Evolutionary conservation across 176 grass and related monocot species (phyloP).

Genomic region (Urochloa ruziziensis): DNA sequence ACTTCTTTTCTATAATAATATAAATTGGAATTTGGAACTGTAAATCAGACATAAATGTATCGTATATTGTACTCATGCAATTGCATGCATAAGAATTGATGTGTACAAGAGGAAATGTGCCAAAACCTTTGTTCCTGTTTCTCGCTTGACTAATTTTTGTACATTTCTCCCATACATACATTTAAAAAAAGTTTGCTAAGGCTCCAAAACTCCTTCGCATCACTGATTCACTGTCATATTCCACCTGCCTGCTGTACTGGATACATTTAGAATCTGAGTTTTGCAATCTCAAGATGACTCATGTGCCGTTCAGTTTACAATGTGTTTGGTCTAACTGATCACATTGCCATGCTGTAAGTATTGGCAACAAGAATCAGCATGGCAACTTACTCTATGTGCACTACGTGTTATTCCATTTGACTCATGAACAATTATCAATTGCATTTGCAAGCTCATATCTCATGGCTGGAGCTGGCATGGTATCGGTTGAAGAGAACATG

Average conservation of each 20-base stretch:
- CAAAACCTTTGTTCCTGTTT: not conserved
- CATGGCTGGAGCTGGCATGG: not conserved
- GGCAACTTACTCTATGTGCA: not conserved
- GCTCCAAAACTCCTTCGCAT: not conserved
- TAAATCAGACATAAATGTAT: not conserved
- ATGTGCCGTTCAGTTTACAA: not conserved
- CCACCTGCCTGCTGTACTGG: not conserved
- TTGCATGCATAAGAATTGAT: not conserved
- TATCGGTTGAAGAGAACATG: not conserved
- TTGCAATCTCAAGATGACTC: constrained; percentile 3
- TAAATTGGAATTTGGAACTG: too few relatives aligned
- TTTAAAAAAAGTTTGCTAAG: not conserved
- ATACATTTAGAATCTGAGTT: not conserved
- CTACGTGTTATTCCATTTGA: not conserved
- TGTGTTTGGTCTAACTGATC: not conserved
- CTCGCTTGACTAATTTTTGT: not conserved
- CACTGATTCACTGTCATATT: not conserved
- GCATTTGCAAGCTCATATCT: not conserved
- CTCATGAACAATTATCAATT: not conserved
- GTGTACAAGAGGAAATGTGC: not conserved
- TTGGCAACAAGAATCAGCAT: constrained; percentile 21
- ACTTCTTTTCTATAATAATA: not conserved
- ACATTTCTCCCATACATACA: not conserved
- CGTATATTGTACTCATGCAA: not conserved
- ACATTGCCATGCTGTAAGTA: constrained; percentile 11